A percentile compares a stretch with the other conserved stretches of the same genome.
Conservation (phyloP, 371 early-diverging fungal genomes). For the Mortierella sp. region DNA sequence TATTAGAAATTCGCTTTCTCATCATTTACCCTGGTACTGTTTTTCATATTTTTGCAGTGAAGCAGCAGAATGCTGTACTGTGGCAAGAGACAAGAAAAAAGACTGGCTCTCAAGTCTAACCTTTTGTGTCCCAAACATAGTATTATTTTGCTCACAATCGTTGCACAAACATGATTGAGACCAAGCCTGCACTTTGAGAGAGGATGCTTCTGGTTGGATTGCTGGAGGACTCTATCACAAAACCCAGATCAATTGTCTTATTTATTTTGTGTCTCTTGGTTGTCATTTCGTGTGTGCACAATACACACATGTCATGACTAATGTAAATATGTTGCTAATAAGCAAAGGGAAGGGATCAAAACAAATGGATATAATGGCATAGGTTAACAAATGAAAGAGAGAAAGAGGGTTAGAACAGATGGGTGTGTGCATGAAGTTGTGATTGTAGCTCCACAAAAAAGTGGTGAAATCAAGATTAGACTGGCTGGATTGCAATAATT, state of each 20-base stretch:
- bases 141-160: not conserved
- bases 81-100: too few species aligned
- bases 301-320: not conserved
- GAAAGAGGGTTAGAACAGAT: too few species aligned
- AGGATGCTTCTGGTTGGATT: too few species aligned
- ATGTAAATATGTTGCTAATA: not conserved
- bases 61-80: too few species aligned
- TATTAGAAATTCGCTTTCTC: constrained; percentile 11
- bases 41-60: not conserved
- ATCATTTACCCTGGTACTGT: constrained; percentile 13
- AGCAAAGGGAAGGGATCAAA: not conserved
- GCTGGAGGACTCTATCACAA: not conserved
- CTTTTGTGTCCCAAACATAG: not conserved
- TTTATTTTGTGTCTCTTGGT: not conserved
- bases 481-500: not conserved
- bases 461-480: not conserved
- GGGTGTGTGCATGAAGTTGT: too few species aligned
- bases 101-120: not conserved
- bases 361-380: too few species aligned
- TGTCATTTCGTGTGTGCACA: not conserved
- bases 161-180: constrained; percentile 1
- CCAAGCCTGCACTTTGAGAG: too few species aligned
- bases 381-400: too few species aligned
- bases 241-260: not conserved
- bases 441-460: too few species aligned